Conservation (phyloP, 2,329 filamentous ascomycete genomes). For the Graphilbum fragrans region DNA sequence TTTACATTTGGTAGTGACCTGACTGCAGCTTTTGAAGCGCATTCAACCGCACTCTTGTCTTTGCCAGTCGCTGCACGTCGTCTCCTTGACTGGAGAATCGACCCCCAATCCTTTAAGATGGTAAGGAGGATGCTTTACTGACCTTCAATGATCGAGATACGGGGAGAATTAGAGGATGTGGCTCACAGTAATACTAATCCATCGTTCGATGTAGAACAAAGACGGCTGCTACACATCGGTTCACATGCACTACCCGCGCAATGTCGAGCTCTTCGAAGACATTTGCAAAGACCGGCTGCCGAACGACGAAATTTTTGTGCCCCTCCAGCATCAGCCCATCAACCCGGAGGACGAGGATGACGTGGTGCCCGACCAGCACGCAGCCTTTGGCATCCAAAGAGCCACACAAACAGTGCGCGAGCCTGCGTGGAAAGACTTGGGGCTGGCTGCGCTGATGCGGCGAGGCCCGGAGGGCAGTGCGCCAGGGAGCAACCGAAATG, state of each 20-base stretch:
- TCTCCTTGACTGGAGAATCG: no score
- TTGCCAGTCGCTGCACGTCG: no score
- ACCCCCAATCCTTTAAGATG: no score
- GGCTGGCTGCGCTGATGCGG: conserved; percentile 57
- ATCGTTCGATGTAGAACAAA: conserved; percentile 40
- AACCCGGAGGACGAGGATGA: conserved; percentile 86
- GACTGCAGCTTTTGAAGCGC: no score
- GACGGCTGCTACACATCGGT: conserved; percentile 65
- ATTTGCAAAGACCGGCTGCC: conserved; percentile 59
- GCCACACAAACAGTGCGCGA: conserved; percentile 63
- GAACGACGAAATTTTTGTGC: conserved; percentile 74
- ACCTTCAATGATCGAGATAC: neutral
- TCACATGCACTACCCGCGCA: conserved; percentile 59
- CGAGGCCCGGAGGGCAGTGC: conserved; percentile 34
- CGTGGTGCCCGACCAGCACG: conserved; percentile 78
- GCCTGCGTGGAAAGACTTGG: conserved; percentile 68
- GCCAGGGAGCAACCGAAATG: conserved; percentile 10
- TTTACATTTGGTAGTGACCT: no score
- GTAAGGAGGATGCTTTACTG: no score
- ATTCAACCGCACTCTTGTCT: no score
- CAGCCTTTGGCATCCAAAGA: conserved; percentile 73
- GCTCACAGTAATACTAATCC: neutral
- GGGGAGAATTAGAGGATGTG: neutral
- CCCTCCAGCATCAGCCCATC: conserved; percentile 64
- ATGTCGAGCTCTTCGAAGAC: conserved; percentile 71